Conservation (phyloP, 306 rosid species). For the Delonix regia region DNA sequence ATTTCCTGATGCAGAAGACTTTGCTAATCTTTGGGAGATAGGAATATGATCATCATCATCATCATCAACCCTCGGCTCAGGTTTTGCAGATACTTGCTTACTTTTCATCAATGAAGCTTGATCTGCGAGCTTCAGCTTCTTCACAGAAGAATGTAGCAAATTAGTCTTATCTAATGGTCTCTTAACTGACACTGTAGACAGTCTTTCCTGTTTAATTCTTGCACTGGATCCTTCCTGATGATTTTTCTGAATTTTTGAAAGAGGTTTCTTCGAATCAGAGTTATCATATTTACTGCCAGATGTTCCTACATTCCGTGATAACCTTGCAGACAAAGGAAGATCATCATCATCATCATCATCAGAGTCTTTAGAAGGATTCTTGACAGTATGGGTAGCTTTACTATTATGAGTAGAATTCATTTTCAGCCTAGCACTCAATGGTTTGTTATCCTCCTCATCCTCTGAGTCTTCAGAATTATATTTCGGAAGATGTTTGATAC, state of each 20-base stretch:
- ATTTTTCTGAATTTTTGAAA: conserved; percentile 39
- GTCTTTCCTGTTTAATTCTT: conserved; percentile 34
- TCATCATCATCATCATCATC: conserved; percentile 44
- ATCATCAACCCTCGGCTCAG: conserved; percentile 36
- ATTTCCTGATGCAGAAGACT: conserved; percentile 19
- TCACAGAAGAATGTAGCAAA: conserved; percentile 25
- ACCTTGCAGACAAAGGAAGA: conserved; percentile 46
- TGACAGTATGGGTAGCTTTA: conserved; percentile 28
- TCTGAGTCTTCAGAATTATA: conserved; percentile 40
- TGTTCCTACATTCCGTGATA: conserved; percentile 35
- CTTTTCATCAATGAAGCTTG: conserved; percentile 35
- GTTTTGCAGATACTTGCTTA: conserved; percentile 32
- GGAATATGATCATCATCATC: conserved; percentile 52
- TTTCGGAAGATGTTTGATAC: not conserved
- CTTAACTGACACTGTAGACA: conserved; percentile 38
- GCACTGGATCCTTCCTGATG: conserved; percentile 41
- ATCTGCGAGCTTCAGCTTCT: conserved; percentile 48
- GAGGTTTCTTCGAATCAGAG: conserved; percentile 41
- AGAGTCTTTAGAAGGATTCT: conserved; percentile 46
- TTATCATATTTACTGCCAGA: conserved; percentile 27
- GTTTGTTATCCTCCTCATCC: conserved; percentile 51
- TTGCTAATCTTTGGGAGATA: conserved; percentile 43
- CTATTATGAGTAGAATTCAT: conserved; percentile 35
- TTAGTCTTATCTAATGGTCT: conserved; percentile 44
- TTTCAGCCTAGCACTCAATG: conserved; percentile 42